Conservation (phyloP, 495 filamentous ascomycete genomes). For the Xylaria longipes region DNA sequence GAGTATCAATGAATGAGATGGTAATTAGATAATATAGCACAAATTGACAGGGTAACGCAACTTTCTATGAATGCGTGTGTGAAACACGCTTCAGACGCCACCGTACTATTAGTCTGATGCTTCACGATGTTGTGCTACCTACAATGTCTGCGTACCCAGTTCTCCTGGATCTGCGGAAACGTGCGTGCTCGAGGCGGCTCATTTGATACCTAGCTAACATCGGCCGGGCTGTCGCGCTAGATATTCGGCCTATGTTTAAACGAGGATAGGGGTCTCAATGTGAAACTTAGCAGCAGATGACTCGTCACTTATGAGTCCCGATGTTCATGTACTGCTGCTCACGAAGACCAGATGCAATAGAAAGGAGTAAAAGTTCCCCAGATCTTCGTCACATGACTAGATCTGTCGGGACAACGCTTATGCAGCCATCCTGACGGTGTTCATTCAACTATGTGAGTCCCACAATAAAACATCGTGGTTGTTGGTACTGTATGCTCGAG, state of each 20-base stretch:
- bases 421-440: neutral
- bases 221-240: neutral
- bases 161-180: neutral
- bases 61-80: neutral
- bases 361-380: neutral
- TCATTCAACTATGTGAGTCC: neutral
- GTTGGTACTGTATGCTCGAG: neutral
- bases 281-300: neutral
- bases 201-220: neutral
- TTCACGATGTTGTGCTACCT: conserved; percentile 8
- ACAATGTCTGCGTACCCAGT: neutral
- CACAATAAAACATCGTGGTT: neutral
- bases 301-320: neutral
- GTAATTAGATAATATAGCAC: conserved; percentile 2
- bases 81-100: neutral
- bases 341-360: neutral
- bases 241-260: neutral
- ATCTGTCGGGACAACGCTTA: neutral
- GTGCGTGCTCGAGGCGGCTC: neutral
- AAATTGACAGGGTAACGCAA: conserved; percentile 6
- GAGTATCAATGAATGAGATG: neutral
- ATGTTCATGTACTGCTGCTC: neutral
- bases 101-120: neutral
- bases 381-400: neutral
- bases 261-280: neutral